Percentiles rank a stretch among this genome's conserved stretches.
Evolutionary conservation across 2,329 filamentous ascomycete species (phyloP).

Genomic region (Nigrospora sphaerica): DNA sequence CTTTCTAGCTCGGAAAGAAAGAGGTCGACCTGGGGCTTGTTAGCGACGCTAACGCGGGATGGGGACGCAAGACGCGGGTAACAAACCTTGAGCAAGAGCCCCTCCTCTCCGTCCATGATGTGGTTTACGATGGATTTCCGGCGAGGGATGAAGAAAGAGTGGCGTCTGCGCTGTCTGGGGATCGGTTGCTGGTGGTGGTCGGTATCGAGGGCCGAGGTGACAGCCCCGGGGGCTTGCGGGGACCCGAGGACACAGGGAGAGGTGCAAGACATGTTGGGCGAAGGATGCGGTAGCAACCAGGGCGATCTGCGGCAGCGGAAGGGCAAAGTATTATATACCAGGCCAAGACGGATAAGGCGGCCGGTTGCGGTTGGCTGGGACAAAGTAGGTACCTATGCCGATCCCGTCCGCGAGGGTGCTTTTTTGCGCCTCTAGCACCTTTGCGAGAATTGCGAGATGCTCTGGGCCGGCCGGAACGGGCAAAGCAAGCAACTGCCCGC

Average conservation of each 20-base stretch:
- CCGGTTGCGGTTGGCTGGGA: no score
- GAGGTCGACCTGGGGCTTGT: conserved; percentile 54
- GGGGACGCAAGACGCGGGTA: background rate
- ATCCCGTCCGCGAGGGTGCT: no score
- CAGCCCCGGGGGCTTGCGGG: conserved; percentile 27
- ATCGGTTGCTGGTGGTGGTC: conserved; percentile 11
- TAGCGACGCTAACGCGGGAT: background rate
- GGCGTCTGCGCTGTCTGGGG: conserved; percentile 37
- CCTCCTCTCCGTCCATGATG: conserved; percentile 57
- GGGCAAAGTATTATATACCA: background rate
- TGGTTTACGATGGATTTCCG: conserved; percentile 52
- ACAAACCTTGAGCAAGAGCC: conserved; percentile 48
- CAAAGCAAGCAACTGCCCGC: no score
- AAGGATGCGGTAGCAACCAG: conserved; percentile 2
- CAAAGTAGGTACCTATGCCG: no score
- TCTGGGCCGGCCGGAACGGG: no score
- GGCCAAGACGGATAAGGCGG: background rate
- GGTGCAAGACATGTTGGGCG: conserved; percentile 20
- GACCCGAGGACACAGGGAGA: conserved; percentile 19
- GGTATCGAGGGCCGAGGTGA: conserved; percentile 32
- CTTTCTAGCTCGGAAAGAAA: conserved; percentile 83
- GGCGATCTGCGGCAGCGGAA: background rate
- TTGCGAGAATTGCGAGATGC: no score
- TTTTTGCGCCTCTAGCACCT: no score
- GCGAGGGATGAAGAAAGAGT: conserved; percentile 48